Evolutionary conservation across 1,139 yeast species (phyloP), one percentile per base, ranked within the genome.

Genomic region (Saccharomyces hybrid): DNA sequence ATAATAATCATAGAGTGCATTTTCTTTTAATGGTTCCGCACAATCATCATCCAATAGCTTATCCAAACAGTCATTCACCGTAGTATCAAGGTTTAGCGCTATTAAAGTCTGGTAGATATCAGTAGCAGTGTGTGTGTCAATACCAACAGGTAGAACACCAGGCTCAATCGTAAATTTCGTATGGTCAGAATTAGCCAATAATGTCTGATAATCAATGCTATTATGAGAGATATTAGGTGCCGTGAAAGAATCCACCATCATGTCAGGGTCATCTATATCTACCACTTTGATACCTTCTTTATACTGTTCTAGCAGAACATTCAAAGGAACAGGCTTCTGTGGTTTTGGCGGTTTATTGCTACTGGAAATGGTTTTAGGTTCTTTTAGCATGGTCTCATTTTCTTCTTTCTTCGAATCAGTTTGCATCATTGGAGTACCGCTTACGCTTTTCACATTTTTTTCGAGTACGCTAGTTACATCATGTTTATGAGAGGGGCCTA

Each of bases 91-190:
- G 61, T 67, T 73, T 58, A 65, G 70, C 59, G 62, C 82, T 65
- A 66, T 61, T 9, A 67, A 54, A 4, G 75, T 68, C 58, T 82
- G 82, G 59, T 79, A 75, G 38, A 80, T 76, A 50, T 78, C 78
- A 50, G 78, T 76, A 50, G 91, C 81, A 13, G 81, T 83, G 50
- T 78, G 80, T 52, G 86, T 73, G 63, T 84, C 86, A 16, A 89
- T 66, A 1, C 96, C 93, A 47, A 77, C 75, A 0, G 98, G 97
- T 63, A 82, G 75, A 5, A 89, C 67, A 13, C 93, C 80, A 0
- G 98, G 97, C 50, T 84, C 78, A 13, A 82, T 73, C 58, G 84
- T 75, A 48, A 86, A 79, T 60, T 81, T 81, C 8, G 86, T 78
- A 48, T 78, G 71, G 6, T 59, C 55, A 9, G 56, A 38, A n/a